Base-by-base conservation (phyloP, 2,329 filamentous ascomycete genomes). In the Chaetomium olivaceum region DNA sequence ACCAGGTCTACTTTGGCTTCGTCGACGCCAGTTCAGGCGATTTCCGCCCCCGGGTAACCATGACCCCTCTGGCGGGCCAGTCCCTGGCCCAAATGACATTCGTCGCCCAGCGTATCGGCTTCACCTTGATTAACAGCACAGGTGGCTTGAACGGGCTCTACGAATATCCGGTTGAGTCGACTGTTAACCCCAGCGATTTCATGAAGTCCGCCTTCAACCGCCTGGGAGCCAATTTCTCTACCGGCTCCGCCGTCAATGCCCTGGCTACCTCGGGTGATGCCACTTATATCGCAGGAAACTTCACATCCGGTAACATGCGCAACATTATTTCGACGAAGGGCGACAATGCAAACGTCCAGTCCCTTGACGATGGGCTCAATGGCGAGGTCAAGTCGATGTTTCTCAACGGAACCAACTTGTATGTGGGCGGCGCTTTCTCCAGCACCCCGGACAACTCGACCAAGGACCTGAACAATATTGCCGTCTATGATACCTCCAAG, bases 31-130 rank as follows among this genome's bases (percentile, higher is more conserved):
- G 85, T 61, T 89, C 86, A 11, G 81, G 80, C 68, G 85, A 84
- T 23, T 97, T 97, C 81, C 88, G 88, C 51, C 92, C 94, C 16
- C 87, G 86, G 4, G 88, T 99, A 61, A 96, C 91, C 0, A 80
- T 99, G 54, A 84, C 87, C 0, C 91, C 94, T 4, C 80, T 87
- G 25, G 76, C 83, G 36, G 88, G 85, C 48, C 90, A 93, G 76
- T 78, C 79, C 14, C 78, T 88, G 39, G 78, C 82, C 7, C 78
- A 85, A 63, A 81, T 95, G 74, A 91, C 90, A 1, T 80, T 98
- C 69, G 95, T 99, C n/a, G 95, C 95, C 9, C 93, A 96, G 74
- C 87, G 91, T 63, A 88, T 98, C 50, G 88, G 89, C 11, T 97
- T 97, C 76, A 88, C 82, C 25, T 81, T 92, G 56, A 83, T 89